These are phyloP conservation scores for Camellia granthamiana DNA, from an alignment of 148 eudicot species.

Conservation along the genomic window DNA sequence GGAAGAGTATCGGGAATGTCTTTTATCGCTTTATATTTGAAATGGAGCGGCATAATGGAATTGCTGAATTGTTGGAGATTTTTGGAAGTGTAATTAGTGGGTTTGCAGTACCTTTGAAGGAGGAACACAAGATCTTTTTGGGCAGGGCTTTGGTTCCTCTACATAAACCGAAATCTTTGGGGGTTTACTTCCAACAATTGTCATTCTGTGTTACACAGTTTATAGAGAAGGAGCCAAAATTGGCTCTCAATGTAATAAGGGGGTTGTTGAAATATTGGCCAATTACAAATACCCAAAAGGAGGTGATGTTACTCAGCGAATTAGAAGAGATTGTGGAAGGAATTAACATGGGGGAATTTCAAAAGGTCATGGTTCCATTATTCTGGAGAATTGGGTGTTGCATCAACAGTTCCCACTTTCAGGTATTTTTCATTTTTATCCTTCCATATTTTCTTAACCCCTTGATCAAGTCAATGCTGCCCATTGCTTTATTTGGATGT, in stretches of 20 bases:
- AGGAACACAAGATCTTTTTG: slow-evolving; percentile 86
- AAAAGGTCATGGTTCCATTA: slow-evolving; percentile 78
- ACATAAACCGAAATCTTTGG: slow-evolving; percentile 77
- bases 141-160: slow-evolving; percentile 79
- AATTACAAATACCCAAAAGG: slow-evolving; percentile 85
- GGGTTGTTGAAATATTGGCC: slow-evolving; percentile 95
- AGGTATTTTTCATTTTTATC: slow-evolving; percentile 40
- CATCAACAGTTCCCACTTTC: slow-evolving; percentile 89
- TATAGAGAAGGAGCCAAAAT: slow-evolving; percentile 85
- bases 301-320: slow-evolving; percentile 88
- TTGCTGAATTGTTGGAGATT: slow-evolving; percentile 89
- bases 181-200: slow-evolving; percentile 82
- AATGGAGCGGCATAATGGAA: slow-evolving; percentile 78
- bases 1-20: slow-evolving; percentile 74
- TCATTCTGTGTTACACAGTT: slow-evolving; percentile 81
- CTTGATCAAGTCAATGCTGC: not conserved
- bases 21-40: slow-evolving; percentile 75
- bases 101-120: slow-evolving; percentile 89
- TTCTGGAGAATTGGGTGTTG: slow-evolving; percentile 77
- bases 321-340: slow-evolving; percentile 87
- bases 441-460: not conserved
- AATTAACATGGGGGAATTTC: slow-evolving; percentile 77
- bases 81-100: slow-evolving; percentile 94
- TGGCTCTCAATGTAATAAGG: slow-evolving; percentile 68
- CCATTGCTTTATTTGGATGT: not conserved